phyloP scores from a whole-genome alignment of 805 yeast genomes.

The Ogataea trehalophila region DNA sequence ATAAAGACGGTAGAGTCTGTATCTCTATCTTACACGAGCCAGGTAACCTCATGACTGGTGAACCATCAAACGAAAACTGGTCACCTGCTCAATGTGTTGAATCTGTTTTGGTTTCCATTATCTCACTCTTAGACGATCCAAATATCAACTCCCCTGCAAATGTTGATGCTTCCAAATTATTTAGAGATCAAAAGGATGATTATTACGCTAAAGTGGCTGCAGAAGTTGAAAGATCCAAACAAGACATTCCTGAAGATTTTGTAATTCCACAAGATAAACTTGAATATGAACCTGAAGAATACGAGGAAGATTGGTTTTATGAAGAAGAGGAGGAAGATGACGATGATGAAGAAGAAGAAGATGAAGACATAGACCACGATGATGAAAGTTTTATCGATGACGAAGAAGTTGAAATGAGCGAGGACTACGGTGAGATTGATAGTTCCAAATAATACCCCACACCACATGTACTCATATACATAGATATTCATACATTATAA shows the following conservation, averaged over 20 bases:
- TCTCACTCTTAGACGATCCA: conserved; percentile 89
- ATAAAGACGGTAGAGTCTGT: conserved; percentile 88
- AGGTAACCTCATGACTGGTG: conserved; percentile 87
- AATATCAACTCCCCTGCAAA: conserved; percentile 92
- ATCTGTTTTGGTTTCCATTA: conserved; percentile 81
- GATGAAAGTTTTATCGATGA: conserved; percentile 39
- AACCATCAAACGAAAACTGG: conserved; percentile 94
- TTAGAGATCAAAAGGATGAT: conserved; percentile 73
- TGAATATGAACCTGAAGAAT: conserved; percentile 41
- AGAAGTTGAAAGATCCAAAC: conserved; percentile 79
- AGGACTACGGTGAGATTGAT: conserved; percentile 38
- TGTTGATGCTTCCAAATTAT: conserved; percentile 91
- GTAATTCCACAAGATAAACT: conserved; percentile 55
- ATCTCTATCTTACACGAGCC: conserved; percentile 89
- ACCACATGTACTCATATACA: neutral
- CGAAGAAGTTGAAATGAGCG: conserved; percentile 41
- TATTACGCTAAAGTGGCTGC: conserved; percentile 71
- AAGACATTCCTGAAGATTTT: conserved; percentile 84
- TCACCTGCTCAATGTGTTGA: conserved; percentile 91
- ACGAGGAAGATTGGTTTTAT: conserved; percentile 51
- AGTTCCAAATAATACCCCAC: conserved; percentile 13
- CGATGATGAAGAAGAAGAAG: conserved; percentile 57
- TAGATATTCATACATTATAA: no score
- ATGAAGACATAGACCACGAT: conserved; percentile 44
- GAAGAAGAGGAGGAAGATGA: conserved; percentile 59